Evolutionary conservation across 805 yeast species (phyloP).

Genomic region (Starmerella sp.): DNA sequence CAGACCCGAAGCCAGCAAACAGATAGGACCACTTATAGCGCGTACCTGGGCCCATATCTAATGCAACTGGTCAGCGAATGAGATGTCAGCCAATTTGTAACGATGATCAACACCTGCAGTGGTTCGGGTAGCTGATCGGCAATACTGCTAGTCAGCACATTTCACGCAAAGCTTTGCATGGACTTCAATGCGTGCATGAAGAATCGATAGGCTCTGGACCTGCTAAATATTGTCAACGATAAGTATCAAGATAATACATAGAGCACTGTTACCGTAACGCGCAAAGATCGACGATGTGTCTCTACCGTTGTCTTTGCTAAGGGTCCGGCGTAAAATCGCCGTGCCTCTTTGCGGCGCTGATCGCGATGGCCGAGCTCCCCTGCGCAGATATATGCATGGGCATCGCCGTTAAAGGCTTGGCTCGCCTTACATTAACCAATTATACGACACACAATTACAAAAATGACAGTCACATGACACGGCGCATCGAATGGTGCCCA

Average conservation of each 20-base stretch:
- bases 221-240: too few species aligned
- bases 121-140: background rate
- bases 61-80: too few species aligned
- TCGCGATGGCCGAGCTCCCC: background rate
- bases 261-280: too few species aligned
- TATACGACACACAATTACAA: background rate
- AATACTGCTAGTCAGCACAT: background rate
- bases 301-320: background rate
- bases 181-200: too few species aligned
- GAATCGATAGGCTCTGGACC: too few species aligned
- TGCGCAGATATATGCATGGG: background rate
- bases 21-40: too few species aligned
- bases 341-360: background rate
- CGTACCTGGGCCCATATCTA: too few species aligned
- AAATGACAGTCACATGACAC: background rate
- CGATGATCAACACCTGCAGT: background rate
- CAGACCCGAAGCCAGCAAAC: too few species aligned
- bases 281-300: background rate
- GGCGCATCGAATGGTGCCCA: background rate
- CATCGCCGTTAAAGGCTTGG: background rate
- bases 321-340: background rate
- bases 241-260: too few species aligned
- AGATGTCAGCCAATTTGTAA: background rate
- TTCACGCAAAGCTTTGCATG: too few species aligned
- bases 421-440: background rate